These are phyloP conservation scores for Microdochium bolleyi DNA, from an alignment of 2,329 filamentous ascomycete genomes.

Conservation along the genomic window DNA sequence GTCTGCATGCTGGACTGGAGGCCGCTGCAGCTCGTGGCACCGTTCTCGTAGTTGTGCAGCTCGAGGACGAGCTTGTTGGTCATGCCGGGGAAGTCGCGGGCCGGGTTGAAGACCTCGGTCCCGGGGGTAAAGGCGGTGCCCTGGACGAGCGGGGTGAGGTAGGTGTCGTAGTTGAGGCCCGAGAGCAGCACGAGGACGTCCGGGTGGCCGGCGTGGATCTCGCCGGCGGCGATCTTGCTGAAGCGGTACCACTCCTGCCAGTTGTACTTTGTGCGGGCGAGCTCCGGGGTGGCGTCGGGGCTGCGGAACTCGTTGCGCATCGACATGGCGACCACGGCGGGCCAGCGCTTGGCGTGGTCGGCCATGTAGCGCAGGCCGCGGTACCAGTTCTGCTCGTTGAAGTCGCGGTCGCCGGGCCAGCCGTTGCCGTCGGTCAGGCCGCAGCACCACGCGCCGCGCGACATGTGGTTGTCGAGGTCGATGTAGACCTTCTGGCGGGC, in stretches of 20 bases:
- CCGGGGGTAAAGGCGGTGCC: slow-evolving; percentile 24
- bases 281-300: slow-evolving; percentile 25
- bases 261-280: slow-evolving; percentile 34
- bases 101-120: slow-evolving; percentile 15
- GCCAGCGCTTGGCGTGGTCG: slow-evolving; percentile 40
- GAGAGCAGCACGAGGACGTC: slow-evolving; percentile 50
- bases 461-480: slow-evolving; percentile 55
- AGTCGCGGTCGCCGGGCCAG: slow-evolving; percentile 56
- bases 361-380: slow-evolving; percentile 54
- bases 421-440: slow-evolving; percentile 43
- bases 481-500: slow-evolving; percentile 47
- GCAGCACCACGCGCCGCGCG: slow-evolving; percentile 51
- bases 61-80: slow-evolving; percentile 50
- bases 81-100: slow-evolving; percentile 40
- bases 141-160: slow-evolving; percentile 39
- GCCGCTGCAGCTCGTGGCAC: slow-evolving; percentile 35
- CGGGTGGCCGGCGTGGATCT: slow-evolving; percentile 42
- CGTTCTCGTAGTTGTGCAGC: slow-evolving; percentile 52
- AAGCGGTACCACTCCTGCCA: slow-evolving; percentile 49
- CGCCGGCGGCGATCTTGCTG: slow-evolving; percentile 36
- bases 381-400: slow-evolving; percentile 50
- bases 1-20: slow-evolving; percentile 37
- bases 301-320: slow-evolving; percentile 47
- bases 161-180: slow-evolving; percentile 49
- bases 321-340: slow-evolving; percentile 37